Percentiles rank a stretch among this genome's conserved stretches.
Evolutionary conservation across 352 stramenopile species (phyloP).

Genomic region (Sclerospora graminicola): DNA sequence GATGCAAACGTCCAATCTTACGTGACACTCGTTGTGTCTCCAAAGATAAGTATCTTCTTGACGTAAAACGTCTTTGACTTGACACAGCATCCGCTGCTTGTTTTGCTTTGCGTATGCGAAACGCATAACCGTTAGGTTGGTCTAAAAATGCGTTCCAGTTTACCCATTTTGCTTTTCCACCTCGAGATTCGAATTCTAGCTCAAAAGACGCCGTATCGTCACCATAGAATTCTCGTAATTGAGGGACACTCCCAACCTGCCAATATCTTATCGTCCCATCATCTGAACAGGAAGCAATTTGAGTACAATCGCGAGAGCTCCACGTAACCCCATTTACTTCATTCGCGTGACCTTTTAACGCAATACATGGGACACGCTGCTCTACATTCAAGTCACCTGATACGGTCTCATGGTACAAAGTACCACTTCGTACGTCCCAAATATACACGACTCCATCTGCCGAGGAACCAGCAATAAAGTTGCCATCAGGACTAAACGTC

Average conservation of each 20-base stretch:
- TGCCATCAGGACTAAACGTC: conserved; percentile 43
- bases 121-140: conserved; percentile 22
- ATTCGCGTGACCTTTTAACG: conserved; percentile 45
- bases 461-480: conserved; percentile 51
- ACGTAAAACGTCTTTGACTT: not conserved
- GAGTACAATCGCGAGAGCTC: conserved; percentile 35
- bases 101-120: conserved; percentile 14
- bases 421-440: conserved; percentile 29
- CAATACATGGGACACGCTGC: conserved; percentile 20
- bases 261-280: conserved; percentile 51
- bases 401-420: conserved; percentile 2
- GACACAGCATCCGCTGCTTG: not conserved
- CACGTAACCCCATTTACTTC: conserved; percentile 66
- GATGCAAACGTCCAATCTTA: too few species aligned
- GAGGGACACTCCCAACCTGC: conserved; percentile 9
- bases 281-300: conserved; percentile 50
- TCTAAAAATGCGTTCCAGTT: conserved; percentile 29
- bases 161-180: conserved; percentile 10
- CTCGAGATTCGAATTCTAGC: conserved; percentile 1
- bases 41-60: not conserved
- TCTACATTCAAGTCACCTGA: not conserved
- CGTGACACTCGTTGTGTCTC: too few species aligned
- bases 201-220: conserved; percentile 7
- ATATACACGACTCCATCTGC: conserved; percentile 45
- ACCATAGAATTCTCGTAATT: not conserved